Percentiles rank a stretch among this genome's conserved stretches.
Evolutionary conservation across 164 flowering plant species (phyloP).

Genomic region (Chimonanthus praecox): DNA sequence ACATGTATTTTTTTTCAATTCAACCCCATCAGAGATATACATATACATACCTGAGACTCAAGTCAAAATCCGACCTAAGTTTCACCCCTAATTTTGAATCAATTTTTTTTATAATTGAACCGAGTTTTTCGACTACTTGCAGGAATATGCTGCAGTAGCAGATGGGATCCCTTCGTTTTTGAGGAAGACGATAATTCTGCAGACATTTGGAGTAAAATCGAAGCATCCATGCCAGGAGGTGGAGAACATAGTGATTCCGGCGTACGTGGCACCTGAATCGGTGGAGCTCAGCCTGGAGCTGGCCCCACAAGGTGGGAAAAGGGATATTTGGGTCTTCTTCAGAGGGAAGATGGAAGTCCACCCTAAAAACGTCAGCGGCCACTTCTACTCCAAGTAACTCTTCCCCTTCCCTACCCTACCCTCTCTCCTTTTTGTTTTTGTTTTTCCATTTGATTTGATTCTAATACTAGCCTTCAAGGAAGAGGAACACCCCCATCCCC

Average conservation of each 20-base stretch:
- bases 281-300: slow-evolving; percentile 37
- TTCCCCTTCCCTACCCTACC: too few species aligned
- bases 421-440: too few species aligned
- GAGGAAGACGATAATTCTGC: slow-evolving; percentile 74
- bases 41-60: too few species aligned
- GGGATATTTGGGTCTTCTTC: slow-evolving; percentile 83
- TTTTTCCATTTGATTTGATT: too few species aligned
- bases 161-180: slow-evolving; percentile 70
- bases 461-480: too few species aligned
- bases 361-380: slow-evolving; percentile 89
- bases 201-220: slow-evolving; percentile 71
- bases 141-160: slow-evolving; percentile 74
- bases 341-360: slow-evolving; percentile 95
- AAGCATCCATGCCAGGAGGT: slow-evolving; percentile 84
- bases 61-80: too few species aligned
- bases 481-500: too few species aligned
- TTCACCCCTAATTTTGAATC: too few species aligned
- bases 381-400: slow-evolving; percentile 75
- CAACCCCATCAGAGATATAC: too few species aligned
- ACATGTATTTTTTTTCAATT: too few species aligned
- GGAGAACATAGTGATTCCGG: slow-evolving; percentile 78
- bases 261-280: slow-evolving; percentile 71
- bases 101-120: background rate
- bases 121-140: background rate
- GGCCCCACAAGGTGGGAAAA: slow-evolving; percentile 31